Conservation (phyloP, 495 filamentous ascomycete species). For the Aspergillus cristatus region DNA sequence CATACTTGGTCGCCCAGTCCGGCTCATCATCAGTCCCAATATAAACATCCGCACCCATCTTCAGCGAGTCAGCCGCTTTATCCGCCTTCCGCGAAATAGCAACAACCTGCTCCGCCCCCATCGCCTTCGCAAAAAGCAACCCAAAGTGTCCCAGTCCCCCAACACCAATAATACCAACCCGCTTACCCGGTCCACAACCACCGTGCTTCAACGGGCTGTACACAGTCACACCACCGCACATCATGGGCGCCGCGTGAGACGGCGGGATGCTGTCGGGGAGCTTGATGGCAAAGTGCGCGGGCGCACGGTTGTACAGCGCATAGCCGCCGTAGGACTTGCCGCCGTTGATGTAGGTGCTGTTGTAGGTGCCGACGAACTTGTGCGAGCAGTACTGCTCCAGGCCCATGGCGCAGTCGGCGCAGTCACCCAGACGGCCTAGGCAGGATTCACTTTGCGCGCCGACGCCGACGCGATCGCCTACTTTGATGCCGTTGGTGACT, state of each 20-base stretch:
- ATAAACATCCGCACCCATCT: conserved; percentile 54
- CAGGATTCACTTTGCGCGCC: conserved; percentile 75
- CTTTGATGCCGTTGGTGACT: conserved; percentile 52
- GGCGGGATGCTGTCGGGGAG: conserved; percentile 60
- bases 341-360: conserved; percentile 35
- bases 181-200: conserved; percentile 69
- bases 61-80: conserved; percentile 64
- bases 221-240: conserved; percentile 76
- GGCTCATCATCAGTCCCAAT: conserved; percentile 77
- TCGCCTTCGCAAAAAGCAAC: conserved; percentile 50
- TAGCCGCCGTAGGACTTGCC: conserved; percentile 61
- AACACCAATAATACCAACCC: conserved; percentile 74
- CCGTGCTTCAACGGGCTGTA: conserved; percentile 68
- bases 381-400: conserved; percentile 59
- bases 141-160: conserved; percentile 74
- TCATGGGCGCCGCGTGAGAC: conserved; percentile 66
- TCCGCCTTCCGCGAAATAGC: conserved; percentile 60
- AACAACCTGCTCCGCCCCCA: conserved; percentile 69
- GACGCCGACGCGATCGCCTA: conserved; percentile 85
- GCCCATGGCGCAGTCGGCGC: conserved; percentile 57
- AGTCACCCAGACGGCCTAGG: conserved; percentile 48
- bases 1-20: conserved; percentile 59
- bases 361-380: conserved; percentile 42
- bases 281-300: conserved; percentile 66
- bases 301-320: conserved; percentile 61